Conservation (phyloP, 768 basidiomycete genomes). For the Boletus speciosus region DNA sequence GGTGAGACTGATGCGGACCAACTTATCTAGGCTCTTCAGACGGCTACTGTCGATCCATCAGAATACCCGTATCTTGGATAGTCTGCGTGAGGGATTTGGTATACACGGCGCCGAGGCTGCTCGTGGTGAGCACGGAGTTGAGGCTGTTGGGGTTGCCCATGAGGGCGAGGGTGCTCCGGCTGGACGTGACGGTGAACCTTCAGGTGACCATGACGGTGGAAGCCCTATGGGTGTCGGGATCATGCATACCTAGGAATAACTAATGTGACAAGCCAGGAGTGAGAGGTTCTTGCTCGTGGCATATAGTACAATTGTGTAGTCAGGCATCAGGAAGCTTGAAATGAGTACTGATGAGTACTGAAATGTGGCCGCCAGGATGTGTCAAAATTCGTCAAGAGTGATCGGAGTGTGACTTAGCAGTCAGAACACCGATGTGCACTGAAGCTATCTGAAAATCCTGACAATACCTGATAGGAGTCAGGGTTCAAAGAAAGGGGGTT, state of each 20-base stretch:
- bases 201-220: neutral
- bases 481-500: no score
- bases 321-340: no score
- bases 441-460: no score
- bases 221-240: neutral
- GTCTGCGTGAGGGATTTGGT: neutral
- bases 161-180: neutral
- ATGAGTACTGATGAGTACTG: no score
- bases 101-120: no score
- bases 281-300: neutral
- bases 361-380: no score
- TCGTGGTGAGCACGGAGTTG: no score
- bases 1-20: no score
- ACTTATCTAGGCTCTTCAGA: neutral
- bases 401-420: no score
- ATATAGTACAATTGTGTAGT: neutral
- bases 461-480: no score
- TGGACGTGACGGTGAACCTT: neutral
- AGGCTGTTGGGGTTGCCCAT: neutral
- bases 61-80: slow-evolving; percentile 3
- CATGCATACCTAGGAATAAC: neutral
- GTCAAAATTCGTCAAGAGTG: no score
- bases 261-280: neutral
- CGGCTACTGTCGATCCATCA: neutral
- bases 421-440: no score